Evolutionary conservation across 768 basidiomycete species (phyloP), one percentile per base, ranked within the genome.

Genomic region (Tephrocybe sp.): DNA sequence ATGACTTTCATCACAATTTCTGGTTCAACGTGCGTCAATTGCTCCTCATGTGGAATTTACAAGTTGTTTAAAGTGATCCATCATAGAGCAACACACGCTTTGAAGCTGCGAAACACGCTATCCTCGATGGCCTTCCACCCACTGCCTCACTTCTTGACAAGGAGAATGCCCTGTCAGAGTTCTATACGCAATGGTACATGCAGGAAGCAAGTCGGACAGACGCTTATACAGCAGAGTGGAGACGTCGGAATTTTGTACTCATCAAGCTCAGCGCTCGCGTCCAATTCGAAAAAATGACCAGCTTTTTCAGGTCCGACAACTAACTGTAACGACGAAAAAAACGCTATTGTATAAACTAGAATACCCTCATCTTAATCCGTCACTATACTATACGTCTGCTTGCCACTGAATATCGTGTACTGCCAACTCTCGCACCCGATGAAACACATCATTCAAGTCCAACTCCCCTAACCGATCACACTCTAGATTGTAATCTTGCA

Each of bases 51-150:
- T 17, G 30, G 34, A 39, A 39, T 16, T n/a, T 31, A 10, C n/a
- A 40, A 32, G 35, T 31, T n/a, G n/a, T n/a, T n/a, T 30, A 36
- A 49, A 54, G 22, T 41, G 39, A 17, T 26, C 14, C 5, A 31
- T 39, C 22, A n/a, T 59, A 93, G 91, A 88, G 80, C 63, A 93
- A 93, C 63, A 72, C 76, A 9, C 84, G 90, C n/a, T 92, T 91
- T 62, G 82, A 89, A 62, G 73, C 77, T 8, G 88, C 82, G 31
- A 88, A 85, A 67, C 67, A 75, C 19, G 74, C 79, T 9, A 70
- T 82, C 17, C 72, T 90, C 11, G 62, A 72, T 8, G 74, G 80
- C 47, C 73, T 89, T 22, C 84, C 85, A 0, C 62, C 72, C 8
- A 66, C 72, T 2, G 69, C 79, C 7, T 71, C 80, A 0, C 43